Evolutionary conservation across 371 early-diverging fungal species (phyloP), one percentile per base, ranked within the genome.

Genomic region (Parasitella parasitica): DNA sequence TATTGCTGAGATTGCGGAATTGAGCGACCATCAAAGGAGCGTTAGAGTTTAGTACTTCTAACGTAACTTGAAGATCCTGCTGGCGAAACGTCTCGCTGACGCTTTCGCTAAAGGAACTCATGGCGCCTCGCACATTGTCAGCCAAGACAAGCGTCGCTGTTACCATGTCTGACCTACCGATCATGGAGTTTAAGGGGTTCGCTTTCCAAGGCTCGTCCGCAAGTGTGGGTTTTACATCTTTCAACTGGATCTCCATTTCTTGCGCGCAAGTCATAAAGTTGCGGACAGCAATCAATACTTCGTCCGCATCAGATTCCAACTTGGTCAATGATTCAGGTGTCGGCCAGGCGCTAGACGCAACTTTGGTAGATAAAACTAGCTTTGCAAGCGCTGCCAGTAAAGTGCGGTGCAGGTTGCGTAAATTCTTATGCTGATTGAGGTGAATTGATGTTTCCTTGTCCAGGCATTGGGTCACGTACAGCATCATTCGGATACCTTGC

Each of bases 321-420:
- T 74, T 80, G 30, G 35, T 20, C 6, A 70, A 48, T 1, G 70
- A 57, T 34, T 74, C 76, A 0, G 66, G 54, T 4, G 64, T 59
- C 7, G 95, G 89, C 75, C 73, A 78, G 13, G 92, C 83, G 22
- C 89, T 87, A 0, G 94, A 83, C 0, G 94, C 95, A 8, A 90
- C 85, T 59, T 95, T 93, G 18, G 96, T 86, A 9, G 94, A 85
- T 26, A 96, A 78, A 4, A 93, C 86, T 55, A 96, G 71, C 51
- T 92, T 93, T 32, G 92, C 91, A 9, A 95, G 73, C 0, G 91
- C 73, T 12, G 88, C 87, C 67, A 93, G 83, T n/a, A 97, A 77
- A 30, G 86, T 84, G 2, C 89, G 86, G 75, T 96, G 92, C 49
- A 88, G 83, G 37, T 76, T 73, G 62, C 88, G 85, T 41, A 96